Evolutionary conservation across 192 early-diverging fungal genomes (phyloP).

Genomic region (Entomortierella beljakovae): DNA sequence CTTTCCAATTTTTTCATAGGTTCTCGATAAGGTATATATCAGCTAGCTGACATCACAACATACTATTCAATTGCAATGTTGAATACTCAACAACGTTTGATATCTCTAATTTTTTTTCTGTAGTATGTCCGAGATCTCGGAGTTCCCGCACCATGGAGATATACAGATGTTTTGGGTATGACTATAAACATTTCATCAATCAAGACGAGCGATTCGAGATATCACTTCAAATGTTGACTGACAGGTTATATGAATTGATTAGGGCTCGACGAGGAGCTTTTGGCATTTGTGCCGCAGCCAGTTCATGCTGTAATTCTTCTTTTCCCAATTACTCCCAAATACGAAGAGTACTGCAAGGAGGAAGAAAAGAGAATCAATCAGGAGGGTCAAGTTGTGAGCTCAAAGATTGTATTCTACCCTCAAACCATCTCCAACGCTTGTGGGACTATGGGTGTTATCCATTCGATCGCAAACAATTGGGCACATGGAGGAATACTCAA

Average conservation of each 20-base stretch:
- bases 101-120: neutral
- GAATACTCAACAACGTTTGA: no score
- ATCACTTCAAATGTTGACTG: neutral
- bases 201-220: neutral
- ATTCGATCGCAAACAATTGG: slow-evolving; percentile 84
- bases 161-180: slow-evolving; percentile 84
- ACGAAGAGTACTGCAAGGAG: slow-evolving; percentile 63
- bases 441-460: slow-evolving; percentile 94
- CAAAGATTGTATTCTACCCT: slow-evolving; percentile 79
- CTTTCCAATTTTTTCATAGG: slow-evolving; percentile 43
- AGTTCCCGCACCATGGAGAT: slow-evolving; percentile 69
- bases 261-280: slow-evolving; percentile 87
- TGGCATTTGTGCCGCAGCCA: slow-evolving; percentile 85
- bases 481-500: slow-evolving; percentile 56
- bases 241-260: neutral
- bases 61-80: neutral
- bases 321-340: slow-evolving; percentile 81
- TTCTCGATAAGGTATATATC: slow-evolving; percentile 69
- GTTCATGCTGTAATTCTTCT: slow-evolving; percentile 87
- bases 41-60: neutral
- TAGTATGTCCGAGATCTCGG: slow-evolving; percentile 79
- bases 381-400: slow-evolving; percentile 63
- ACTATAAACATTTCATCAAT: neutral
- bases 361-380: slow-evolving; percentile 60
- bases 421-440: slow-evolving; percentile 95